Base-by-base conservation (phyloP, 768 basidiomycete species). In the Suillus placidus region DNA sequence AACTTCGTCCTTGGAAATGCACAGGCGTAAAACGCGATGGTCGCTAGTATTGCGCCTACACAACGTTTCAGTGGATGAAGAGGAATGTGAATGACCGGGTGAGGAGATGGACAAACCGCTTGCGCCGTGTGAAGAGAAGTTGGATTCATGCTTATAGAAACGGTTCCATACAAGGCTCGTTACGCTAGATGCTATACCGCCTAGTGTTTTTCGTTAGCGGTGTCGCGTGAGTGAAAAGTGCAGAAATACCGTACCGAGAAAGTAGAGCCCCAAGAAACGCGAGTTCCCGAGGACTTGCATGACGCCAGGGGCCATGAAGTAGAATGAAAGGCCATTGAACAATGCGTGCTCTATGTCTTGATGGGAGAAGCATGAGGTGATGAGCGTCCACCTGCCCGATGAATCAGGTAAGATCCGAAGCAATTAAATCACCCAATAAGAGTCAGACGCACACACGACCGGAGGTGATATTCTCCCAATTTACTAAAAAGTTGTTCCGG, bases 241-340 rank as follows among this genome's bases (percentile, higher is more conserved):
- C 34, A 43, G 61, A 76, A 84, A 23, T 60, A 87, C 91, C 87
- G 73, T 58, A 87, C 91, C 87, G 72, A 89, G 83, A 64, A 94
- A 78, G 74, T 95, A 95, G n/a, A 94, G 81, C 12, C 79, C 78
- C 4, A 93, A 73, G 74, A 94, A 94, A 20, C 83, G 82, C 12
- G 83, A 78, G 70, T 85, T 88, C 0, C 92, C 91, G 13, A 94
- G 81, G 54, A 89, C 77, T 20, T 77, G 70, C 34, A 94, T 80
- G 56, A 91, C 86, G 3, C 85, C 76, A 1, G 82, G 85, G 0
- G 88, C 90, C 84, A 93, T 86, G 78, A 91, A 94, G 76, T 82
- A 92, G 76, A 87, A 92, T 0, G 89, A 87, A 71, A 92, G 83
- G n/a, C 85, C 87, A 71, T 94, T 94, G 74, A 92, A 82, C n/a